Evolutionary conservation across 1,284 basidiomycete species (phyloP).

Genomic region (Heliocybe sulcata): DNA sequence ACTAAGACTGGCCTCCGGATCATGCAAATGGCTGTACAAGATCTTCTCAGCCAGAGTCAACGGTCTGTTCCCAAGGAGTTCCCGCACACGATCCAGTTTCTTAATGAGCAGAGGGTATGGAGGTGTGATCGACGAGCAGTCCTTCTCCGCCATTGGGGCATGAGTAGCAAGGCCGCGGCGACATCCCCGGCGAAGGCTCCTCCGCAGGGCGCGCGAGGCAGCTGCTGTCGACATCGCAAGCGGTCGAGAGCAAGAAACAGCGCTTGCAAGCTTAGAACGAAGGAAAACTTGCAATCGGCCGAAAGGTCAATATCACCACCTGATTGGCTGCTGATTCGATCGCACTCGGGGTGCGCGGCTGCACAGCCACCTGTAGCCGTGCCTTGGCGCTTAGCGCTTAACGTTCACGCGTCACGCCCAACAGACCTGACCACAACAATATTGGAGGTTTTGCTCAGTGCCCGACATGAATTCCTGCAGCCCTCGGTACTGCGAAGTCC

Average conservation of each 20-base stretch:
- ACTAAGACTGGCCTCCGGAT: slow-evolving; percentile 71
- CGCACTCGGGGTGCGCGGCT: background rate
- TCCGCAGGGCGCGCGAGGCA: background rate
- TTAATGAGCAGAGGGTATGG: slow-evolving; percentile 77
- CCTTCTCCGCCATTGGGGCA: slow-evolving; percentile 45
- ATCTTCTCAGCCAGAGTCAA: slow-evolving; percentile 97
- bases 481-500: too few species aligned
- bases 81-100: slow-evolving; percentile 71
- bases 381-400: too few species aligned
- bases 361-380: too few species aligned
- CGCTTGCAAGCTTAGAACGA: background rate
- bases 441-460: too few species aligned
- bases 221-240: background rate
- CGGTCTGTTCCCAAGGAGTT: slow-evolving; percentile 61
- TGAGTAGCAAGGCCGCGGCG: slow-evolving; percentile 46
- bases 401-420: too few species aligned
- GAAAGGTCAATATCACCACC: background rate
- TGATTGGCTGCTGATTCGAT: background rate
- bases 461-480: too few species aligned
- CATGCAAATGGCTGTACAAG: slow-evolving; percentile 86
- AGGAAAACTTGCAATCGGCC: background rate
- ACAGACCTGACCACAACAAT: too few species aligned
- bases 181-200: background rate
- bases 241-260: background rate
- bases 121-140: slow-evolving; percentile 80